Percentiles rank a stretch among this genome's conserved stretches.
These are phyloP conservation scores for Sclerotinia minor DNA, from an alignment of 2,329 filamentous ascomycete species.

Conservation along the genomic window DNA sequence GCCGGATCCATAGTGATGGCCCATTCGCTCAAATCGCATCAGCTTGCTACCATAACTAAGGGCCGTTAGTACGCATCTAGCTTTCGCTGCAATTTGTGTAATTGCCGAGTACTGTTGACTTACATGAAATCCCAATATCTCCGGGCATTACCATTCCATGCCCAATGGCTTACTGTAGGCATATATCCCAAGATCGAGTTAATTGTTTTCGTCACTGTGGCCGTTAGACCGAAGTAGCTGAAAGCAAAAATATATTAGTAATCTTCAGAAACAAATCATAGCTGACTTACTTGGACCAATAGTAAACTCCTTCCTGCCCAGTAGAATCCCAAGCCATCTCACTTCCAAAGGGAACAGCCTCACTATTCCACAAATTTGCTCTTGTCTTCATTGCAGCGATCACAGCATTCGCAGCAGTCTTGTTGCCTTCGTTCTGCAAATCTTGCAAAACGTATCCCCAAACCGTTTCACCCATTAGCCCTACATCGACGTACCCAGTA, in stretches of 20 bases:
- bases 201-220: constrained; percentile 53
- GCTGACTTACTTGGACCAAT: constrained; percentile 48
- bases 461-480: constrained; percentile 61
- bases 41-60: constrained; percentile 40
- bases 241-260: background rate
- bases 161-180: constrained; percentile 61
- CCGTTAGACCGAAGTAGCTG: constrained; percentile 50
- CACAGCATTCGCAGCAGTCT: constrained; percentile 44
- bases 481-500: constrained; percentile 48
- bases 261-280: rapidly evolving
- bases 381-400: constrained; percentile 51
- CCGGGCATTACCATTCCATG: constrained; percentile 63
- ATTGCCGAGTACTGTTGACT: background rate
- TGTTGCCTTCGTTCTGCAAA: constrained; percentile 50
- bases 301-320: constrained; percentile 61
- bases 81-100: background rate
- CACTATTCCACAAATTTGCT: constrained; percentile 51
- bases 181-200: constrained; percentile 57
- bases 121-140: constrained; percentile 45
- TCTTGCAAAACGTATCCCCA: constrained; percentile 55
- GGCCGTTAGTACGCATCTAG: background rate
- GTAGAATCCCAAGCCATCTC: constrained; percentile 66
- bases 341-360: constrained; percentile 57
- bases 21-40: constrained; percentile 49
- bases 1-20: constrained; percentile 62